phyloP scores from a whole-genome alignment of 1,284 basidiomycete species.

The Veloboletus limbatus region DNA sequence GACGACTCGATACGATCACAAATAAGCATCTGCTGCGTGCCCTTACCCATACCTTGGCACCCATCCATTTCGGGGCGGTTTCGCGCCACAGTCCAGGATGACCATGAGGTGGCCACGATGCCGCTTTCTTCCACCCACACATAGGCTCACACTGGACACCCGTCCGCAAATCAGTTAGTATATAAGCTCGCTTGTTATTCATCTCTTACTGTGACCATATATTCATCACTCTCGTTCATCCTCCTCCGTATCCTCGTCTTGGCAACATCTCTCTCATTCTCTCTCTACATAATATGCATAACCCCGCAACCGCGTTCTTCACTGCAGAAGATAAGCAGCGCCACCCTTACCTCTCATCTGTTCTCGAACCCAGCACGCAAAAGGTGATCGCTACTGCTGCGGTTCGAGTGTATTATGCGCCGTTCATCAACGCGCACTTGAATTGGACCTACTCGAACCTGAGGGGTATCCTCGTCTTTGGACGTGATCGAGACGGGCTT shows the following conservation, averaged over 20 bases:
- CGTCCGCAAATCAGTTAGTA: slow-evolving; percentile 29
- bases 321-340: slow-evolving; percentile 39
- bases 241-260: neutral
- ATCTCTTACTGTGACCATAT: slow-evolving; percentile 16
- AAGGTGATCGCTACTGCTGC: slow-evolving; percentile 36
- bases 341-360: slow-evolving; percentile 38
- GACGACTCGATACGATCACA: slow-evolving; percentile 14
- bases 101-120: slow-evolving; percentile 37
- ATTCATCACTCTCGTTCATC: slow-evolving; percentile 22
- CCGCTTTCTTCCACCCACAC: slow-evolving; percentile 32
- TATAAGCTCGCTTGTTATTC: slow-evolving; percentile 28
- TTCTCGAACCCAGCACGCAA: slow-evolving; percentile 34
- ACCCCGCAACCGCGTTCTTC: slow-evolving; percentile 34
- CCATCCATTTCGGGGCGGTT: slow-evolving; percentile 28
- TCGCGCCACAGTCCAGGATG: slow-evolving; percentile 33
- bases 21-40: slow-evolving; percentile 22
- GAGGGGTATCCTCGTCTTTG: slow-evolving; percentile 71
- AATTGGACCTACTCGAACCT: slow-evolving; percentile 75
- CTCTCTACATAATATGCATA: slow-evolving; percentile 29
- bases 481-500: slow-evolving; percentile 48
- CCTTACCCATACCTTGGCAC: slow-evolving; percentile 29
- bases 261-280: slow-evolving; percentile 1
- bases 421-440: slow-evolving; percentile 42
- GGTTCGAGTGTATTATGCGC: slow-evolving; percentile 52
- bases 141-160: slow-evolving; percentile 19